Evolutionary conservation across 2,329 filamentous ascomycete species (phyloP), one percentile per base, ranked within the genome.

Genomic region (Paecilomyces variotii): DNA sequence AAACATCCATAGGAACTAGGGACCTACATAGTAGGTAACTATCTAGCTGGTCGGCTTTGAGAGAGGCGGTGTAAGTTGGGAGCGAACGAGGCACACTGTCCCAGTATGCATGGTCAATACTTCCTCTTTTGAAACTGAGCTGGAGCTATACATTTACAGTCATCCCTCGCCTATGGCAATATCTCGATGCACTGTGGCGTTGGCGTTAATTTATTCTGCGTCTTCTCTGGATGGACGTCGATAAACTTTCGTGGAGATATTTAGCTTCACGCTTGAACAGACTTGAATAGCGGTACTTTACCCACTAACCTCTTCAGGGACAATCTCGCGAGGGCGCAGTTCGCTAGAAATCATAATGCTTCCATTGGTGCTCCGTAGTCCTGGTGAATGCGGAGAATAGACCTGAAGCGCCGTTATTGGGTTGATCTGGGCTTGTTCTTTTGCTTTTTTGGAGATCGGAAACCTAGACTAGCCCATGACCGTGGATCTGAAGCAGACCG

Each of bases 301-400:
- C 7, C 39, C n/a, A 45, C 39, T 45, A 45, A 24, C 39, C n/a
- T 45, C 39, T 19, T 45, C 39, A 45, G 39, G 39, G 39, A 45
- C 39, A 14, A 45, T 45, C n/a, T 45, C 9, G 39, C 39, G 39
- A 45, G 39, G 14, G 39, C 39, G 39, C 39, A 5, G 39, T 6
- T 45, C 11, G 50, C 6, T 6, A 52, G 24, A 9, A 10, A 26
- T 26, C 12, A 28, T 28, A 9, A 14, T 27, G 1, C n/a, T 24
- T 28, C 9, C 25, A 52, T 28, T 52, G 50, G 50, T n/a, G 50
- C 25, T 28, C 50, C 50, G 50, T 27, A 9, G 24, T 27, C 12
- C 12, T 52, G 50, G 57, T 59, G 50, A 60, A 60, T 63, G 62
- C 60, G 61, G 62, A 62, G 61, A 63, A 59, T 60, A 59, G 59